Evolutionary conservation across 164 flowering plant species (phyloP), one percentile per base, ranked within the genome.

Genomic region (Piper betle): DNA sequence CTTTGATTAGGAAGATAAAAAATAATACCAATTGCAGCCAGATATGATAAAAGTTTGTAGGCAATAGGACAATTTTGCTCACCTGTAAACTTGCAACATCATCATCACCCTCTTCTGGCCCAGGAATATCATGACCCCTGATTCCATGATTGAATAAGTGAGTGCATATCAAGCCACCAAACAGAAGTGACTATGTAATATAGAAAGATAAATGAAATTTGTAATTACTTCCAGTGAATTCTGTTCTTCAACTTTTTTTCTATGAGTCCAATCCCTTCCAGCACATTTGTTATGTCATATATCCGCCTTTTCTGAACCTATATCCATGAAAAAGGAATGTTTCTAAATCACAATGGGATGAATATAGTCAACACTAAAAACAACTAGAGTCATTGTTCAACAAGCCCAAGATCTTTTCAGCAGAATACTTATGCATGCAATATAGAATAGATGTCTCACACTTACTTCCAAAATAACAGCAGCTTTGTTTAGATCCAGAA

Each of bases 241-340:
- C 85, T 82, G 82, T 90, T 93, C 73, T 90, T 89, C 57, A 90
- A 85, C 77, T 86, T 87, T 79, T 93, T 93, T 69, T 93, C 96
- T 62, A 93, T 90, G 48, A 87, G 96, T 62, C 96, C 97, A 70
- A 93, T 86, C 65, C 98, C 98, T 78, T 93, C 97, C 70, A 93
- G 73, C 46, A 93, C 98, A 81, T 90, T 93, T 50, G 97, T 93
- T 64, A 93, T 93, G 75, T 93, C 96, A 79, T 93, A 93, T 71
- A 93, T 90, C 60, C 97, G 77, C 75, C 98, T 81, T 73, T 93
- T 93, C 60, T 93, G 98, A 40, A 93, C 98, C 96, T 92, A 79
- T 54, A 67, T 13, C 50, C 69, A 18, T 52, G 64, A 40, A 62
- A 64, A 41, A 6, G 50, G 18, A 46, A 46, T 10, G 3, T 46